phyloP scores from a whole-genome alignment of 2,329 filamentous ascomycete species.

The Coniochaeta prunicola region DNA sequence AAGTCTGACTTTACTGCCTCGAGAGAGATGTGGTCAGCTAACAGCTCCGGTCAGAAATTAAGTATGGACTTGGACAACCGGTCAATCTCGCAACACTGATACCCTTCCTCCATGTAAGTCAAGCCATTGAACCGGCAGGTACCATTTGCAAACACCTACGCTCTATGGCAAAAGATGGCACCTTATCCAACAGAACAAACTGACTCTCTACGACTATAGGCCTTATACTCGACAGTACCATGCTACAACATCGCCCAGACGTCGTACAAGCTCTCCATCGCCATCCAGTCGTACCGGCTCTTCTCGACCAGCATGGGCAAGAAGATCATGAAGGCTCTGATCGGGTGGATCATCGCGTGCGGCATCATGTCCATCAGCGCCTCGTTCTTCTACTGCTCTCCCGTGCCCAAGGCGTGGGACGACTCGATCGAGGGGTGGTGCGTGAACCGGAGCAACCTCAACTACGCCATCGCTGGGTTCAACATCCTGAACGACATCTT shows the following conservation, averaged over 20 bases:
- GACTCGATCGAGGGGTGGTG: slow-evolving; percentile 10
- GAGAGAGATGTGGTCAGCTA: background rate
- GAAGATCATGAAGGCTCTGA: slow-evolving; percentile 13
- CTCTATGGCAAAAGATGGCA: background rate
- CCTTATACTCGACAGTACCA: slow-evolving; percentile 17
- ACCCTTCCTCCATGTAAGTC: slow-evolving; percentile 7
- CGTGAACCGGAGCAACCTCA: slow-evolving; percentile 13
- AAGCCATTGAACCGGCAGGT: background rate
- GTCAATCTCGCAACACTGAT: slow-evolving; percentile 4
- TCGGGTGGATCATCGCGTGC: slow-evolving; percentile 15
- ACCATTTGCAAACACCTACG: background rate
- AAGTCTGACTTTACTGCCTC: slow-evolving; percentile 1
- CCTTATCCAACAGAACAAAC: background rate
- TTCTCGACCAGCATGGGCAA: slow-evolving; percentile 14
- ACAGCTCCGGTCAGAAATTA: slow-evolving; percentile 10
- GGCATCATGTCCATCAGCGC: slow-evolving; percentile 18
- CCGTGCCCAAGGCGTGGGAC: slow-evolving; percentile 15
- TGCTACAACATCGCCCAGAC: slow-evolving; percentile 17
- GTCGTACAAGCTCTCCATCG: slow-evolving; percentile 20
- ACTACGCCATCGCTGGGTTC: slow-evolving; percentile 18
- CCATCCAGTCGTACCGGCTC: slow-evolving; percentile 17
- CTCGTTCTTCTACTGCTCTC: slow-evolving; percentile 18
- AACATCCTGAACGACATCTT: slow-evolving; percentile 22
- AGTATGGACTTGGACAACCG: slow-evolving; percentile 11
- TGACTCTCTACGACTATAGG: slow-evolving; percentile 4